Evolutionary conservation across 306 rosid genomes (phyloP).

Genomic region (Datisca glomerata): DNA sequence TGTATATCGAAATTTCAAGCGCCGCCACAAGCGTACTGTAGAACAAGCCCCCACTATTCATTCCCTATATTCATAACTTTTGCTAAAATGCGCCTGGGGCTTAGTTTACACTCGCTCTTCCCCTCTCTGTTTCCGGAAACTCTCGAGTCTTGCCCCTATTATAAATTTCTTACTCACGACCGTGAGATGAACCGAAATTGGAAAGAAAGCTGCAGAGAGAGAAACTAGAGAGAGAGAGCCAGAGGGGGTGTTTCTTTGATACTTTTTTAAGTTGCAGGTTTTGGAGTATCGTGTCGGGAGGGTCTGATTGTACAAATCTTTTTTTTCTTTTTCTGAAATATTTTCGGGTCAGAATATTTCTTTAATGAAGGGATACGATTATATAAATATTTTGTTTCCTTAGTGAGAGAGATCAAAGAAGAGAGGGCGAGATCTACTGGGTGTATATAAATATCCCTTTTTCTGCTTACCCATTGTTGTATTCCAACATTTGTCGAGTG

Average conservation of each 20-base stretch:
- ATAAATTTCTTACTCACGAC: too few relatives aligned
- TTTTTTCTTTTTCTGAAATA: neutral
- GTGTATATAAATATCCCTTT: neutral
- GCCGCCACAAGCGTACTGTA: too few relatives aligned
- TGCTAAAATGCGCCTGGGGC: neutral
- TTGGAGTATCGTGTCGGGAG: conserved; percentile 5
- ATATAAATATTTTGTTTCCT: conserved; percentile 25
- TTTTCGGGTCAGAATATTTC: neutral
- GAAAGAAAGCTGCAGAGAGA: neutral
- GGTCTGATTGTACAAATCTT: neutral
- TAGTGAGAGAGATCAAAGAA: conserved; percentile 26
- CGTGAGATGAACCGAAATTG: neutral
- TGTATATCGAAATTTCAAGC: too few relatives aligned
- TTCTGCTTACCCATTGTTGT: neutral
- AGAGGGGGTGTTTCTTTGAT: neutral
- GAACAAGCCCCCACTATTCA: too few relatives aligned
- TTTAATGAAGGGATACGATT: neutral
- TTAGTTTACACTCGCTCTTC: neutral
- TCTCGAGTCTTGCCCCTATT: too few relatives aligned
- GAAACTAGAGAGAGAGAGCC: neutral
- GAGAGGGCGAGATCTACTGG: conserved; percentile 26
- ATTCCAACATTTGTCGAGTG: neutral
- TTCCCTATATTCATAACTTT: too few relatives aligned
- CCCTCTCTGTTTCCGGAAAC: too few relatives aligned
- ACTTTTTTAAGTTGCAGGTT: neutral